Conservation (phyloP, 2,329 filamentous ascomycete genomes). For the Alternaria triticimaculans region DNA sequence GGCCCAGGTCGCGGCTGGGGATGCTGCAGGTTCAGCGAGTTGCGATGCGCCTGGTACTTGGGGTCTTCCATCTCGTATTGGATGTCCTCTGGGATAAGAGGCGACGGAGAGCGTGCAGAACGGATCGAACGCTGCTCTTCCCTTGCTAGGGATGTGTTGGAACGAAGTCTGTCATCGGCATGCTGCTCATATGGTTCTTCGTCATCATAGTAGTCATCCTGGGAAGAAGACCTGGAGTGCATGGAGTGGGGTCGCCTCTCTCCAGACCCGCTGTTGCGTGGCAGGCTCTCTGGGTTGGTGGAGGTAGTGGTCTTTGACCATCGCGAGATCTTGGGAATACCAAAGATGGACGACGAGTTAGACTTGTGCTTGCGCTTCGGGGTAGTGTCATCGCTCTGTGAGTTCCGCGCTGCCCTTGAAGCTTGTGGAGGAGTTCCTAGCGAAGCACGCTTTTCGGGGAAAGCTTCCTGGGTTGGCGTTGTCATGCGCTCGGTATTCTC, state of each 20-base stretch:
- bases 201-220: conserved; percentile 70
- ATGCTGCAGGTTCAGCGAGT: conserved; percentile 80
- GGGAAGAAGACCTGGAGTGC: conserved; percentile 79
- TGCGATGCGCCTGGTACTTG: conserved; percentile 82
- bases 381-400: conserved; percentile 79
- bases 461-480: conserved; percentile 65
- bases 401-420: conserved; percentile 43
- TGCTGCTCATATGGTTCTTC: conserved; percentile 62
- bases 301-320: conserved; percentile 98
- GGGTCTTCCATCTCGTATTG: conserved; percentile 63
- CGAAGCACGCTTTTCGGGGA: conserved; percentile 44
- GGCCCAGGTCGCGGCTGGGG: conserved; percentile 78
- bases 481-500: conserved; percentile 66
- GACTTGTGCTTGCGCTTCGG: conserved; percentile 88
- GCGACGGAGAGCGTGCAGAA: conserved; percentile 57
- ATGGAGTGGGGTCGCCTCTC: conserved; percentile 68
- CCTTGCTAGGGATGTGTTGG: conserved; percentile 44
- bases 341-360: conserved; percentile 76
- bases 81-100: conserved; percentile 62
- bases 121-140: conserved; percentile 36
- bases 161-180: conserved; percentile 62
- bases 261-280: conserved; percentile 64
- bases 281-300: conserved; percentile 79
- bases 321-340: conserved; percentile 83
- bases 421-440: conserved; percentile 63